A percentile compares a stretch with the other conserved stretches of the same genome.
These are phyloP conservation scores for Clarireedia sp. DNA, from an alignment of 2,329 filamentous ascomycete genomes.

Conservation along the genomic window DNA sequence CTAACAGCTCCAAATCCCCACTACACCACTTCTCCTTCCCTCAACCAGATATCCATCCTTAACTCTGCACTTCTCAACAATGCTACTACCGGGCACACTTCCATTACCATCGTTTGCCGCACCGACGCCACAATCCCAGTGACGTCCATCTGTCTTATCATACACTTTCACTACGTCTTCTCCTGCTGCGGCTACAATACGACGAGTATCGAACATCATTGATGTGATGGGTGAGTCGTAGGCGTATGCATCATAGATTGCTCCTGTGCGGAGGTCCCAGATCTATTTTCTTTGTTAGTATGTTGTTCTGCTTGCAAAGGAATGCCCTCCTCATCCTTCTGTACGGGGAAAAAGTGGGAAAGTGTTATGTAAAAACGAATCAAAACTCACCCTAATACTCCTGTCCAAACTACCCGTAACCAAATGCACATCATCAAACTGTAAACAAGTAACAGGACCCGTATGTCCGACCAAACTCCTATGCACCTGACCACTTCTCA, in stretches of 20 bases:
- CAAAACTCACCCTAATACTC: conserved; percentile 74
- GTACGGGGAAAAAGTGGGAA: too few relatives aligned
- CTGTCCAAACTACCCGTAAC: conserved; percentile 89
- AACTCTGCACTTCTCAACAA: conserved; percentile 80
- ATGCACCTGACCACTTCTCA: conserved; percentile 94
- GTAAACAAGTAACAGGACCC: conserved; percentile 83
- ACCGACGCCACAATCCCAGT: conserved; percentile 94
- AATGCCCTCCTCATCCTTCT: too few relatives aligned
- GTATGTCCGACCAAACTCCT: conserved; percentile 93
- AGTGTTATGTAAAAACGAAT: background rate
- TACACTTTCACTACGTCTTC: conserved; percentile 97
- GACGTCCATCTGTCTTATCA: conserved; percentile 89
- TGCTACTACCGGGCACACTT: conserved; percentile 47
- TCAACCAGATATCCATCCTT: conserved; percentile 93
- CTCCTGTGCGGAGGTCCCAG: conserved; percentile 94
- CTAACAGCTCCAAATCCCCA: conserved; percentile 84
- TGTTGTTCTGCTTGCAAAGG: too few relatives aligned
- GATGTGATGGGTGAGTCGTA: conserved; percentile 87
- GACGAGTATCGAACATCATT: conserved; percentile 93
- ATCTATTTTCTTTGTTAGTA: conserved; percentile 51
- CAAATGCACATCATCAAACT: conserved; percentile 92
- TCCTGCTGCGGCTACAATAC: conserved; percentile 83
- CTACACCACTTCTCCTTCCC: conserved; percentile 75
- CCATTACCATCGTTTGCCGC: conserved; percentile 41
- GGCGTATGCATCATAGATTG: conserved; percentile 91